Conservation (phyloP, 148 eudicot genomes). For the Selenicereus undatus region DNA sequence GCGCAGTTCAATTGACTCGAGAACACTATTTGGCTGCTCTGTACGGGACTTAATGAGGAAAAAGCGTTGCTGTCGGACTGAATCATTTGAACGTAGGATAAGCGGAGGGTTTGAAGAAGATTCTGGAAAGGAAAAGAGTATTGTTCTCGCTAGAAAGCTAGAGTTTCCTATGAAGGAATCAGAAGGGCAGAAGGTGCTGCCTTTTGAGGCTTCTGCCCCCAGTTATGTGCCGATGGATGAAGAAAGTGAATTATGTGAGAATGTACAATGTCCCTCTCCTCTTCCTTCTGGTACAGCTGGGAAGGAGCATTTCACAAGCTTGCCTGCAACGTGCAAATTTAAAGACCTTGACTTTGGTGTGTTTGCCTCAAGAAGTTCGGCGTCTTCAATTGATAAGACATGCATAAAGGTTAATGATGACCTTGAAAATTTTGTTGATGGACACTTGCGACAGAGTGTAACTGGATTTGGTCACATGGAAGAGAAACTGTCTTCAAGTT, state of each 20-base stretch:
- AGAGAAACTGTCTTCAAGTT: slow-evolving; percentile 23
- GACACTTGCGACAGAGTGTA: slow-evolving; percentile 20
- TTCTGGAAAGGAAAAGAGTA: slow-evolving; percentile 19
- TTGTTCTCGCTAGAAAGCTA: slow-evolving; percentile 23
- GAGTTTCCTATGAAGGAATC: slow-evolving; percentile 17
- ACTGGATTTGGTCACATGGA: slow-evolving; percentile 17
- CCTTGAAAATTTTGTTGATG: slow-evolving; percentile 7
- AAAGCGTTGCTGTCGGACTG: slow-evolving; percentile 47
- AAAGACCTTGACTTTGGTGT: slow-evolving; percentile 9
- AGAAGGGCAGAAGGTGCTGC: slow-evolving; percentile 25
- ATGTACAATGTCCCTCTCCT: slow-evolving; percentile 5
- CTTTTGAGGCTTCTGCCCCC: slow-evolving; percentile 22
- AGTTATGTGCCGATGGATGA: slow-evolving; percentile 12
- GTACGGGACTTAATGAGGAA: slow-evolving; percentile 89
- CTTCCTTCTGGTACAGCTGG: background rate
- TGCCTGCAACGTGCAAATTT: slow-evolving; percentile 8
- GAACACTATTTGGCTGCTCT: slow-evolving; percentile 47
- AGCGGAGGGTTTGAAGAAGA: slow-evolving; percentile 21
- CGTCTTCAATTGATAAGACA: slow-evolving; percentile 13
- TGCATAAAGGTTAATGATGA: slow-evolving; percentile 15
- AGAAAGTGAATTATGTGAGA: slow-evolving; percentile 25
- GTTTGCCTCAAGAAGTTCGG: slow-evolving; percentile 6
- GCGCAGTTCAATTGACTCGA: slow-evolving; percentile 25
- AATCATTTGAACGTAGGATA: slow-evolving; percentile 30
- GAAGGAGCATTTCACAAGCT: slow-evolving; percentile 11